Evolutionary conservation across 108 stramenopile genomes (phyloP).

Genomic region (Licmophora abbreviata): DNA sequence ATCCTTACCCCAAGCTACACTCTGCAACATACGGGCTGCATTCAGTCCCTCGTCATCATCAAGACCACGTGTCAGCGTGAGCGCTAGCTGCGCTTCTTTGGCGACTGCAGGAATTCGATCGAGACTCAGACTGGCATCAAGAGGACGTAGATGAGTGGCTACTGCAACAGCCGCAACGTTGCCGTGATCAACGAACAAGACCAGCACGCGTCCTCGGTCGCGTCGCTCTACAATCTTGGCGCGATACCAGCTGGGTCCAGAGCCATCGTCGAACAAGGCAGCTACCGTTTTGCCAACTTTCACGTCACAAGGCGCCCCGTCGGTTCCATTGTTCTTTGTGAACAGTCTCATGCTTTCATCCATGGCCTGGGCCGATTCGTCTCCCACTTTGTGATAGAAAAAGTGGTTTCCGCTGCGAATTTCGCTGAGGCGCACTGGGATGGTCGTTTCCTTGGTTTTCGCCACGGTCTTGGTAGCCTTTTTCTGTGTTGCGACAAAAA

Average conservation of each 20-base stretch:
- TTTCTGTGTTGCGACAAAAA: constrained; percentile 12
- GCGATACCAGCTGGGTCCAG: constrained; percentile 90
- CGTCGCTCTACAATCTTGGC: constrained; percentile 80
- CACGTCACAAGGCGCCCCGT: constrained; percentile 72
- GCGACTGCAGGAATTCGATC: constrained; percentile 80
- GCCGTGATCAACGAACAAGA: constrained; percentile 95
- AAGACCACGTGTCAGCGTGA: constrained; percentile 55
- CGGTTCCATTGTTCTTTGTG: constrained; percentile 71
- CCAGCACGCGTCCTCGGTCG: constrained; percentile 45
- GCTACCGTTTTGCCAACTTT: constrained; percentile 81
- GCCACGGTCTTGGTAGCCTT: constrained; percentile 24
- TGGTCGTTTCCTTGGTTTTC: constrained; percentile 42
- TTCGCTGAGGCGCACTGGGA: constrained; percentile 76
- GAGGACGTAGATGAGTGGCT: constrained; percentile 73
- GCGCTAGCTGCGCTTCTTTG: constrained; percentile 72
- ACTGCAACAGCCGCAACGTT: constrained; percentile 79
- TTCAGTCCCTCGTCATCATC: constrained; percentile 80
- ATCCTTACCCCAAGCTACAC: constrained; percentile 77
- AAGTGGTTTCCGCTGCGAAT: constrained; percentile 88
- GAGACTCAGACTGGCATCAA: constrained; percentile 65
- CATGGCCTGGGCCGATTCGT: constrained; percentile 63
- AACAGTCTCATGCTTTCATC: constrained; percentile 87
- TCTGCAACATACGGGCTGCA: constrained; percentile 71
- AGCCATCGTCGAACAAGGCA: constrained; percentile 94
- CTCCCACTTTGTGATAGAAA: constrained; percentile 74